A percentile compares a stretch with the other conserved stretches of the same genome.
Conservation (phyloP, 305 asterid genomes). For the Striga hermonthica region DNA sequence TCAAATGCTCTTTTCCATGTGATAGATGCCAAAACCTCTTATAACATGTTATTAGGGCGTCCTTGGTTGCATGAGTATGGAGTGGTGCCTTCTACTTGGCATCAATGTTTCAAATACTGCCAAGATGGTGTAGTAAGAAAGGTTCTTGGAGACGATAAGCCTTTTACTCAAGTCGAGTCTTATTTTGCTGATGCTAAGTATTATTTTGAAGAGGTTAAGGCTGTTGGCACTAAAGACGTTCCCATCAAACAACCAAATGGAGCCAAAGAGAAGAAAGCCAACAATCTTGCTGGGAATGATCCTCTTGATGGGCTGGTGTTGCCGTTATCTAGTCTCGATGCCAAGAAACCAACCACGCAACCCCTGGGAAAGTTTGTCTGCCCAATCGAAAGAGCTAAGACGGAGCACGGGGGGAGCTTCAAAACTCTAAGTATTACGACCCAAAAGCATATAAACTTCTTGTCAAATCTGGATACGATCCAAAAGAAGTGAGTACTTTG, state of each 20-base stretch:
- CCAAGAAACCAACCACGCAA: not conserved
- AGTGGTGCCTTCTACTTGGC: not conserved
- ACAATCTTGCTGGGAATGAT: not conserved
- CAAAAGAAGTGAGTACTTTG: too few species aligned
- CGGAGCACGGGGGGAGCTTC: not conserved
- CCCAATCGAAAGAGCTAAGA: not conserved
- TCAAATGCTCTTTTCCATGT: not conserved
- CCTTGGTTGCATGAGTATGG: not conserved
- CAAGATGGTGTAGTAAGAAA: not conserved
- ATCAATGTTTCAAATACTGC: not conserved
- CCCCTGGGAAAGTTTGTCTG: not conserved
- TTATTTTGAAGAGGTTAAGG: not conserved
- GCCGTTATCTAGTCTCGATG: not conserved
- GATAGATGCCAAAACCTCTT: not conserved
- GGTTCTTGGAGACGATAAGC: not conserved
- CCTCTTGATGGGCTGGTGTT: not conserved
- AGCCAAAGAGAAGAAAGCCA: not conserved
- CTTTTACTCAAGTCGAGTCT: not conserved
- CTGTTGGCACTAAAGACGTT: too few species aligned
- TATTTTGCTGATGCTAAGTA: not conserved
- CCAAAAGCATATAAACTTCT: too few species aligned
- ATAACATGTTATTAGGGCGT: not conserved
- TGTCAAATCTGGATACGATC: too few species aligned
- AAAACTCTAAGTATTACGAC: too few species aligned
- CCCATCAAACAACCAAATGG: not conserved